These are phyloP conservation scores for Spathaspora boniae DNA, from an alignment of 805 yeast species.

Conservation along the genomic window DNA sequence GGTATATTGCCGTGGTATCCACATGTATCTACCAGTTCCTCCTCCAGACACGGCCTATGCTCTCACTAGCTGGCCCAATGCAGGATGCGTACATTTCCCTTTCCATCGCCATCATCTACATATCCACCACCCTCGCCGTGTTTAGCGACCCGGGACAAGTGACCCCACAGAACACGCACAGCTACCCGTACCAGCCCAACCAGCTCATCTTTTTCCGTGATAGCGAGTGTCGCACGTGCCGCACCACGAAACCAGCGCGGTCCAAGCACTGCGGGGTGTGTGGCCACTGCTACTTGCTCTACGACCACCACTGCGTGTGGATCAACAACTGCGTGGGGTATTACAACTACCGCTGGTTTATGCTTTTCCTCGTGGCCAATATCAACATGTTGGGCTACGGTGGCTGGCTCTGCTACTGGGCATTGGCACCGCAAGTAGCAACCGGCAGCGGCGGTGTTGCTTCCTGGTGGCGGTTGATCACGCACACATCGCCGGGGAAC, in stretches of 20 bases:
- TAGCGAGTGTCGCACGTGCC: constrained; percentile 47
- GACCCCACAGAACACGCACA: constrained; percentile 21
- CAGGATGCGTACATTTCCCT: constrained; percentile 23
- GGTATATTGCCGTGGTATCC: constrained; percentile 36
- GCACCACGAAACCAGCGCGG: constrained; percentile 49
- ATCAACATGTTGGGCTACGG: constrained; percentile 39
- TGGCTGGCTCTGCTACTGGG: constrained; percentile 28
- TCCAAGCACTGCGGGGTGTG: constrained; percentile 68
- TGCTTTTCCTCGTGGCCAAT: constrained; percentile 52
- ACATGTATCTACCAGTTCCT: constrained; percentile 32
- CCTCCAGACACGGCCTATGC: constrained; percentile 19
- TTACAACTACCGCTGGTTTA: constrained; percentile 60
- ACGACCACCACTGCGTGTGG: constrained; percentile 65
- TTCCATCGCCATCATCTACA: constrained; percentile 29
- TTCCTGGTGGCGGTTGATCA: constrained; percentile 18
- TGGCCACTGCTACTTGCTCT: constrained; percentile 43
- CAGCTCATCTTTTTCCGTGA: constrained; percentile 49
- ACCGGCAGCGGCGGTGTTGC: constrained; percentile 1
- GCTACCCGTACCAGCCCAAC: constrained; percentile 27
- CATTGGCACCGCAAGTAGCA: constrained; percentile 11
- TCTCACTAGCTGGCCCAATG: constrained; percentile 8
- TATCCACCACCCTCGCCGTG: constrained; percentile 35
- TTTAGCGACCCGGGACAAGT: constrained; percentile 43
- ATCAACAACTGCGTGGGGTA: constrained; percentile 73
- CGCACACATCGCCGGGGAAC: constrained; percentile 27